Conservation (phyloP, 768 basidiomycete genomes). For the Naganishia friedmannii region DNA sequence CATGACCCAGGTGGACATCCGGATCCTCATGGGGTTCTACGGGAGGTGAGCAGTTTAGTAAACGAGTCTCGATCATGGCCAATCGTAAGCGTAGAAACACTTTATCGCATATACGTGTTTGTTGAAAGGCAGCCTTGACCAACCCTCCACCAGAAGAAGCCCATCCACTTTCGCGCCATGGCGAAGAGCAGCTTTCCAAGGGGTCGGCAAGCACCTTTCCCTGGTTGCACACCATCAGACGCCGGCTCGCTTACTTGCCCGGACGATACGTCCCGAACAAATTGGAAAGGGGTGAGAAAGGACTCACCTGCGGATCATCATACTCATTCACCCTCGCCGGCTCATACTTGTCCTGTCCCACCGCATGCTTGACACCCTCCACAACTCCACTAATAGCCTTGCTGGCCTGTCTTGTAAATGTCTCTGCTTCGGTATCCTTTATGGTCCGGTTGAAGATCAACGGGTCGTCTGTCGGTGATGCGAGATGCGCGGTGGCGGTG, state of each 20-base stretch:
- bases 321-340: constrained; percentile 45
- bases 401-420: not conserved
- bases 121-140: no score
- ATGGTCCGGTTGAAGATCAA: constrained; percentile 25
- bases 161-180: no score
- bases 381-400: constrained; percentile 5
- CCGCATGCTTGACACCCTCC: not conserved
- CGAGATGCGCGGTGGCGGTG: not conserved
- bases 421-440: constrained; percentile 13
- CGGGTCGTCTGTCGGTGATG: constrained; percentile 13
- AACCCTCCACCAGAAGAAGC: no score
- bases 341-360: constrained; percentile 12
- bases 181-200: no score
- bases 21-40: constrained; percentile 65
- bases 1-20: constrained; percentile 72
- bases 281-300: no score
- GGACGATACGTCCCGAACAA: no score
- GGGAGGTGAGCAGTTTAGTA: not conserved
- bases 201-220: no score
- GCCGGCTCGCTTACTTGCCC: no score
- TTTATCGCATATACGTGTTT: no score
- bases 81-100: no score
- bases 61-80: no score
- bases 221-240: no score
- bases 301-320: constrained; percentile 46